Evolutionary conservation across 441 rosid species (phyloP).

Genomic region (California macrophylla): DNA sequence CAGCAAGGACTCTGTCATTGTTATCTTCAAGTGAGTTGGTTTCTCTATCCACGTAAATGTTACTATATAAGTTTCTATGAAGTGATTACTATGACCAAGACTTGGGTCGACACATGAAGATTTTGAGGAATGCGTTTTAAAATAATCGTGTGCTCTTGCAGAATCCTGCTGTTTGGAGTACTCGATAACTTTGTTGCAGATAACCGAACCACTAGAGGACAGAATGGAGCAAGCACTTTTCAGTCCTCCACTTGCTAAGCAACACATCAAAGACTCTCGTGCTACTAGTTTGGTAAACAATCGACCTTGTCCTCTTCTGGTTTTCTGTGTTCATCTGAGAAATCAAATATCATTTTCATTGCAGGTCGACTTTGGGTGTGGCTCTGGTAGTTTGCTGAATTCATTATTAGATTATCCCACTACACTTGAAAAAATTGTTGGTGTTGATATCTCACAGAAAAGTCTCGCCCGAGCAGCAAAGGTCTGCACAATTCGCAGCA

Average conservation of each 20-base stretch:
- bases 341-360: conserved; percentile 9
- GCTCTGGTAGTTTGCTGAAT: conserved; percentile 84
- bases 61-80: neutral
- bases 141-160: conserved; percentile 19
- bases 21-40: conserved; percentile 50
- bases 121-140: neutral
- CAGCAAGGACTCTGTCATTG: conserved; percentile 30
- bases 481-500: conserved; percentile 32
- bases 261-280: conserved; percentile 59
- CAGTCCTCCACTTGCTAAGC: conserved; percentile 90
- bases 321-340: conserved; percentile 9
- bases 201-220: conserved; percentile 77
- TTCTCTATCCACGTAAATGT: conserved; percentile 9
- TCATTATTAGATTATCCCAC: conserved; percentile 71
- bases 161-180: conserved; percentile 43
- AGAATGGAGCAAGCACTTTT: conserved; percentile 95
- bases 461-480: conserved; percentile 86
- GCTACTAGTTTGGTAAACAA: conserved; percentile 61
- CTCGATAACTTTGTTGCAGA: conserved; percentile 41
- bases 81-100: neutral
- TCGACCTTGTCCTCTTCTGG: conserved; percentile 7
- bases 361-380: conserved; percentile 91
- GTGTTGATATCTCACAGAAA: conserved; percentile 77
- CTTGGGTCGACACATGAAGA: neutral
- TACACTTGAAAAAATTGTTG: conserved; percentile 58